These are phyloP conservation scores for Tricholoma bakamatsutake DNA, from an alignment of 768 basidiomycete species.

Conservation along the genomic window DNA sequence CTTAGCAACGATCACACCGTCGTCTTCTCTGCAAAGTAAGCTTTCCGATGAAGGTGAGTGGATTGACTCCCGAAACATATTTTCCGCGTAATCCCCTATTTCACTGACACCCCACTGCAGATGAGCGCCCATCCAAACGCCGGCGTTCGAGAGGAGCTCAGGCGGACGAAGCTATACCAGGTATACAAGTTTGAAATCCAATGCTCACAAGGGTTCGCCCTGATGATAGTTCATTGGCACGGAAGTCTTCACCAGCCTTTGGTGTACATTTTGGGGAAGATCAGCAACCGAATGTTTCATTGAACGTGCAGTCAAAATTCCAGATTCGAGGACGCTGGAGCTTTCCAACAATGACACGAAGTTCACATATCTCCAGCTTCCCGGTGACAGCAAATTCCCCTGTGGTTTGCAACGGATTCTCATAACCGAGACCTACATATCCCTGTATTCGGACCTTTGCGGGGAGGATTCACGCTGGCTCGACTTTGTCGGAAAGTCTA, in stretches of 20 bases:
- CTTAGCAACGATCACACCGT: neutral
- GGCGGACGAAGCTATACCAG: neutral
- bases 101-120: neutral
- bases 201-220: no score
- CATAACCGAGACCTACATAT: neutral
- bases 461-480: neutral
- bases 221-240: neutral
- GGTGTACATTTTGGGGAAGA: neutral
- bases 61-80: no score
- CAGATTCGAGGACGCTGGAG: neutral
- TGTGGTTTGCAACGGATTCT: neutral
- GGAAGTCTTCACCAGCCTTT: neutral
- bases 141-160: neutral
- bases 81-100: no score
- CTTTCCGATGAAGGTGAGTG: no score
- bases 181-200: neutral
- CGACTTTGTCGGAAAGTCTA: neutral
- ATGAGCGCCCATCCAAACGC: neutral
- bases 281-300: neutral
- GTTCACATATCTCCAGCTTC: neutral
- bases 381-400: neutral
- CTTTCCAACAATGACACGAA: neutral
- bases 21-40: neutral
- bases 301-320: neutral
- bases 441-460: neutral